Evolutionary conservation across 345 rosid species (phyloP).

Genomic region (Syzygium oleosum): DNA sequence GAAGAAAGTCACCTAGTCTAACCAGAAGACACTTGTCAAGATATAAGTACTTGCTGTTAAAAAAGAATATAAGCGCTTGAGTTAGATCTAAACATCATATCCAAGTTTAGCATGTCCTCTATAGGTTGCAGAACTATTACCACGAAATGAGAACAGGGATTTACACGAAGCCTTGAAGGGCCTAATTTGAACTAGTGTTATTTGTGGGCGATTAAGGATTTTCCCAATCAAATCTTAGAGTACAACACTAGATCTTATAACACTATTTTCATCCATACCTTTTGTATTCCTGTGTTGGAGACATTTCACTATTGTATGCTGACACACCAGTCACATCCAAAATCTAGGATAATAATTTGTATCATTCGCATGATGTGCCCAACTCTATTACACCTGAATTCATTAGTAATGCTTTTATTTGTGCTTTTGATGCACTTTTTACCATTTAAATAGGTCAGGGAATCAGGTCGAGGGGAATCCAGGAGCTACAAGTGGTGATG

Average conservation of each 20-base stretch:
- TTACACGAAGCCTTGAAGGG: neutral
- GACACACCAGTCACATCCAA: neutral
- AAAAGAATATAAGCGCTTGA: neutral
- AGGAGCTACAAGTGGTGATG: slow-evolving; percentile 90
- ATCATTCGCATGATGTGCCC: neutral
- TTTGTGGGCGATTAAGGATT: neutral
- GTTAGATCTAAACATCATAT: neutral
- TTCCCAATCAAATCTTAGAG: neutral
- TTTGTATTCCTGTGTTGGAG: neutral
- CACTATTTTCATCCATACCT: neutral
- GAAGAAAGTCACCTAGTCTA: neutral
- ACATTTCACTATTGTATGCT: neutral
- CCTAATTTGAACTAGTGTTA: neutral
- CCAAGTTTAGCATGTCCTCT: neutral
- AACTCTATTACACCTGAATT: neutral
- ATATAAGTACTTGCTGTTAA: neutral
- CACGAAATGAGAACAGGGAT: neutral
- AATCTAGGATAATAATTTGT: neutral
- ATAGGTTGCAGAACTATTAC: neutral
- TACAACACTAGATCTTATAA: neutral
- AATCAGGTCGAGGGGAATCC: slow-evolving; percentile 83
- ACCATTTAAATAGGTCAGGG: slow-evolving; percentile 65
- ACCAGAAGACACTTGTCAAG: neutral
- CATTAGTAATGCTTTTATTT: neutral
- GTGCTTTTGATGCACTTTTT: neutral